Evolutionary conservation across 371 early-diverging fungal genomes (phyloP), one percentile per base, ranked within the genome.

Genomic region (Apophysomyces ossiformis): DNA sequence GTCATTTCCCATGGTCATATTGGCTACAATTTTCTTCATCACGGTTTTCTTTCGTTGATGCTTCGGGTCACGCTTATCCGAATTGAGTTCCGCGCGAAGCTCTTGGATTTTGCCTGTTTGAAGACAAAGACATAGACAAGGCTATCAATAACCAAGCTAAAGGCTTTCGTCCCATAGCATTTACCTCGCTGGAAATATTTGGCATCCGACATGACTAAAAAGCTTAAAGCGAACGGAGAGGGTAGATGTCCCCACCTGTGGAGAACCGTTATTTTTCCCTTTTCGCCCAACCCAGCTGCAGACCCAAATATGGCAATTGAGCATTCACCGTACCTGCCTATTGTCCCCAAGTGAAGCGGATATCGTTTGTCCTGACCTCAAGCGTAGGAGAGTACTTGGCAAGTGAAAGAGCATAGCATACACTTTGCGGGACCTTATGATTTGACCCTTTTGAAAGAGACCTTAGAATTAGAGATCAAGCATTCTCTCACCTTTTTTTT

Each of bases 1-100:
- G 78, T 99, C 98, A 74, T 96, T 96, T 38, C 99, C 99, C 93
- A 98, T 95, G 9, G 99, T 97, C 97, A 99, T 97, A 72, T 97
- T 96, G 68, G 96, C 97, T 13, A 97, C 94, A 67, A 98, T 94
- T 82, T 95, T 95, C 82, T 96, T 97, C 83, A 99, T 86, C 45
- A 92, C 95, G 21, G 89, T 86, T 82, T 92, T 92, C 72, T 96
- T 96, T 65, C 91, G 93, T 39, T 87, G 85, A 73, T 92, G 83
- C 74, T 96, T 96, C 62, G 87, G 82, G 75, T 97, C 97, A 73
- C 92, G 89, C 71, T 95, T 95, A 65, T 97, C 97, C 57, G 92
- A 89, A 54, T 85, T 90, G 60, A 98, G 89, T 82, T 98, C 99
- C 11, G 87, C 82, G 54, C 94, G 91, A 65, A 98, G 92, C 74